Conservation (phyloP, 2,329 filamentous ascomycete genomes). For the Ceratocystis eucalypticola region DNA sequence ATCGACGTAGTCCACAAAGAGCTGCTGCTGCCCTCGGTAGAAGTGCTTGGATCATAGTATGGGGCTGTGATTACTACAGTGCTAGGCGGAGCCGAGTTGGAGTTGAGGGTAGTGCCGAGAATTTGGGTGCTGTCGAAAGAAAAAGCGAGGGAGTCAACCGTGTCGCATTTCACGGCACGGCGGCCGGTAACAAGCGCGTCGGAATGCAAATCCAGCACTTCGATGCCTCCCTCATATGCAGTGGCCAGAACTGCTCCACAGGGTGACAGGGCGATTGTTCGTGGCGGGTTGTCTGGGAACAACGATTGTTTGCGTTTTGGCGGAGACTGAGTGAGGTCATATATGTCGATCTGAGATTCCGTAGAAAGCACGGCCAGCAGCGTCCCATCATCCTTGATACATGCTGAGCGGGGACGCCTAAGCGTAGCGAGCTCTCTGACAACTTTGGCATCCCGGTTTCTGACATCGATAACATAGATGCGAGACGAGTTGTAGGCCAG, state of each 20-base stretch:
- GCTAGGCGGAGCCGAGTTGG: constrained; percentile 40
- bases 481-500: constrained; percentile 76
- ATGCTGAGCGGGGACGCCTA: constrained; percentile 60
- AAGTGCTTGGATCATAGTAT: constrained; percentile 59
- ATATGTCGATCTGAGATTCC: constrained; percentile 77
- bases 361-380: constrained; percentile 67
- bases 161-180: constrained; percentile 64
- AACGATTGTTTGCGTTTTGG: constrained; percentile 62
- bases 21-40: constrained; percentile 53
- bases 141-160: constrained; percentile 60
- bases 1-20: constrained; percentile 78
- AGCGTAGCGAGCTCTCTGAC: constrained; percentile 68
- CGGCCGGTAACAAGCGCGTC: constrained; percentile 51
- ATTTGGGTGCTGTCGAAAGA: constrained; percentile 67
- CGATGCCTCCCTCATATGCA: constrained; percentile 78
- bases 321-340: constrained; percentile 51
- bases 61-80: constrained; percentile 68
- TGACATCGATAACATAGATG: constrained; percentile 64
- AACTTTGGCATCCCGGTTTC: constrained; percentile 45
- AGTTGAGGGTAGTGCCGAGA: constrained; percentile 57
- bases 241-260: constrained; percentile 71
- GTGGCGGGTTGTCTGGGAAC: constrained; percentile 63
- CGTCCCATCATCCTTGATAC: constrained; percentile 65
- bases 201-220: constrained; percentile 62
- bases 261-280: constrained; percentile 66